These are phyloP conservation scores for Hygrocybe punicea DNA, from an alignment of 768 basidiomycete genomes.

Conservation along the genomic window DNA sequence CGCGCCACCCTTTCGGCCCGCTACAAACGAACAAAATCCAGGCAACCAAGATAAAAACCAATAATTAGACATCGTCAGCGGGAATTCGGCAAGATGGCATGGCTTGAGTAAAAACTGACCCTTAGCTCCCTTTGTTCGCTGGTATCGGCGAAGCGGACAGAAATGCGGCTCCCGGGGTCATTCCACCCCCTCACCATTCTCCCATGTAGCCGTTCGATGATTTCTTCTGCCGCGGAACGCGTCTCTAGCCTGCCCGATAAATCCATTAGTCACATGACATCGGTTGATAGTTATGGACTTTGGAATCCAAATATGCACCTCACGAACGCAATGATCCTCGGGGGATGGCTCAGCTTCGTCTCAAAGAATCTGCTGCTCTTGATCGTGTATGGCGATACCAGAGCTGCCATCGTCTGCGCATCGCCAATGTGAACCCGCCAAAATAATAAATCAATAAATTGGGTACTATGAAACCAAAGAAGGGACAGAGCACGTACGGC, in stretches of 20 bases:
- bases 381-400: constrained; percentile 69
- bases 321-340: constrained; percentile 78
- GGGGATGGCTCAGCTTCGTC: constrained; percentile 70
- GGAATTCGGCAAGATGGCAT: not conserved
- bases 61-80: no score
- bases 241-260: constrained; percentile 56
- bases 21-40: constrained; percentile 35
- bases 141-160: constrained; percentile 77
- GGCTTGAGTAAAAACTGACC: constrained; percentile 40
- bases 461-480: not conserved
- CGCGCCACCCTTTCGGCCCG: constrained; percentile 57
- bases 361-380: constrained; percentile 78
- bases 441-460: not conserved
- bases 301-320: constrained; percentile 45
- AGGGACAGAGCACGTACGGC: constrained; percentile 37
- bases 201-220: constrained; percentile 74
- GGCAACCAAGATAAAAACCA: not conserved
- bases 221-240: constrained; percentile 68
- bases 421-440: constrained; percentile 1
- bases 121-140: constrained; percentile 73
- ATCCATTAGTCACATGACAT: constrained; percentile 1
- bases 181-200: constrained; percentile 78
- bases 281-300: not conserved
- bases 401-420: constrained; percentile 54
- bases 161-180: constrained; percentile 71